These are phyloP conservation scores for Diutina siamensis DNA, from an alignment of 1,139 yeast genomes.

Conservation along the genomic window DNA sequence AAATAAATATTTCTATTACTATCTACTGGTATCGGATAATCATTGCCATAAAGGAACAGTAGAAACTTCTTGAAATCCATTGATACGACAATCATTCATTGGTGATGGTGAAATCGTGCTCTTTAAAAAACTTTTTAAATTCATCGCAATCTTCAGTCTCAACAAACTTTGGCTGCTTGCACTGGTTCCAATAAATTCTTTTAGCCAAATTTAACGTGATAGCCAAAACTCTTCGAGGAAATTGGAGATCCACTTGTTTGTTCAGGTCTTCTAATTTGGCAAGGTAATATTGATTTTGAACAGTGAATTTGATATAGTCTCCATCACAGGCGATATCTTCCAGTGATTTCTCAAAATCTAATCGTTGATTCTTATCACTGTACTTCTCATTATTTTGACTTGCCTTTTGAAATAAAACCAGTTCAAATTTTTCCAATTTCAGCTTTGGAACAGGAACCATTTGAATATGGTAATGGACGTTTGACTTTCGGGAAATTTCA, in stretches of 20 bases:
- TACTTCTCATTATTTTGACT: constrained; percentile 39
- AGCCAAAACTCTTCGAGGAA: constrained; percentile 69
- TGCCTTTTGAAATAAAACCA: constrained; percentile 26
- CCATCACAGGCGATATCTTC: constrained; percentile 21
- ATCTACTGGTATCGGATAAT: no score
- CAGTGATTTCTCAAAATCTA: constrained; percentile 26
- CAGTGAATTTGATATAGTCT: constrained; percentile 30
- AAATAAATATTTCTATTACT: no score
- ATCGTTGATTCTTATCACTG: constrained; percentile 24
- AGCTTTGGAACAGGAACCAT: constrained; percentile 43
- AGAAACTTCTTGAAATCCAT: no score
- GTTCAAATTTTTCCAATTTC: constrained; percentile 14
- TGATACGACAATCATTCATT: no score
- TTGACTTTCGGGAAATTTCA: constrained; percentile 44
- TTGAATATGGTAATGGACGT: constrained; percentile 60
- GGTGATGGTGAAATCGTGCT: constrained; percentile 28
- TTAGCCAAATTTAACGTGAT: constrained; percentile 45
- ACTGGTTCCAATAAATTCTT: constrained; percentile 63
- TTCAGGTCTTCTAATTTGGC: constrained; percentile 16
- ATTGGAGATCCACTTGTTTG: constrained; percentile 50
- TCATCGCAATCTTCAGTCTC: constrained; percentile 52
- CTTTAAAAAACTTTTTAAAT: constrained; percentile 39
- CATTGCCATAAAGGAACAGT: no score
- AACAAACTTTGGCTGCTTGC: constrained; percentile 44
- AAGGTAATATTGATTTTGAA: constrained; percentile 15